Percentiles rank a stretch among this genome's conserved stretches.
phyloP scores from a whole-genome alignment of 208 protist species.

The Acanthamoeba rhysodes region DNA sequence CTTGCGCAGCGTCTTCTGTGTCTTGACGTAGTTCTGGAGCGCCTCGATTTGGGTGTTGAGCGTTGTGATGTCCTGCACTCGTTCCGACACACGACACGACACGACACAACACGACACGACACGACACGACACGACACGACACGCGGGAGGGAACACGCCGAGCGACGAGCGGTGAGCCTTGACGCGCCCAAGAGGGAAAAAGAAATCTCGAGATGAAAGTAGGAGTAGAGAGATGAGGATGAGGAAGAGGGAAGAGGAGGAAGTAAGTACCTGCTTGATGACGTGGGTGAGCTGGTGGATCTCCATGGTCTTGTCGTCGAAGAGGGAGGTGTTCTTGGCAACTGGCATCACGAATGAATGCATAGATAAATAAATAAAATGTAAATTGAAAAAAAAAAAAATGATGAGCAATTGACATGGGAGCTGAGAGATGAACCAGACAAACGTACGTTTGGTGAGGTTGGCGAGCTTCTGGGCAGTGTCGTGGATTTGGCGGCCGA shows the following conservation, averaged over 20 bases:
- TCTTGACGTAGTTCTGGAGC: slow-evolving; percentile 48
- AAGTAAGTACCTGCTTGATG: slow-evolving; percentile 9
- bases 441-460: slow-evolving; percentile 49
- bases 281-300: slow-evolving; percentile 53
- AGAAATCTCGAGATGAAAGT: not conserved
- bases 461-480: slow-evolving; percentile 49
- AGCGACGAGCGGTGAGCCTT: too few relatives aligned
- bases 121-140: too few relatives aligned
- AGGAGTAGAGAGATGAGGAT: not conserved
- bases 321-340: slow-evolving; percentile 37
- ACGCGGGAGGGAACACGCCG: too few relatives aligned
- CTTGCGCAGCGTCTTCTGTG: slow-evolving; percentile 43
- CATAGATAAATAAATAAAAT: not conserved
- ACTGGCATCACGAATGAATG: not conserved
- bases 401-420: not conserved
- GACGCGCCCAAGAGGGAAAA: not conserved
- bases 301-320: slow-evolving; percentile 61
- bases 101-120: not conserved
- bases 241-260: too few relatives aligned
- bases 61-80: slow-evolving; percentile 44
- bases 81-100: not conserved
- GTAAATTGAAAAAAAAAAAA: not conserved
- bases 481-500: slow-evolving; percentile 32
- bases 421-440: not conserved
- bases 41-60: slow-evolving; percentile 39